Conservation (phyloP, 371 early-diverging fungal genomes). For the Batkoa obscura region DNA sequence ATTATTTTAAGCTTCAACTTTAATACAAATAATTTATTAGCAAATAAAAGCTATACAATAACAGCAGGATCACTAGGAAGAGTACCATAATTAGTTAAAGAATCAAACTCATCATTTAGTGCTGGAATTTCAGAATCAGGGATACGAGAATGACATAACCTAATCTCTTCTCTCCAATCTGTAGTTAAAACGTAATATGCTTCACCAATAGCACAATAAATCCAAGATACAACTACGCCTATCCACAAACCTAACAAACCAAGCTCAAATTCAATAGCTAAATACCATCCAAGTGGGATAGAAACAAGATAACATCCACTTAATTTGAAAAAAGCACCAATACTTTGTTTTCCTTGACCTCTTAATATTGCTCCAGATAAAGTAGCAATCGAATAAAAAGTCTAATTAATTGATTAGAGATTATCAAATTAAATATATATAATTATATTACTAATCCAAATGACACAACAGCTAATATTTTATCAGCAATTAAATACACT, state of each 20-base stretch:
- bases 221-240: neutral
- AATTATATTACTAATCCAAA: neutral
- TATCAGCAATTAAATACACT: neutral
- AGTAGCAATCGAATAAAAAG: neutral
- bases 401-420: neutral
- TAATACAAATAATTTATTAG: no score
- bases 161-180: neutral
- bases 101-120: no score
- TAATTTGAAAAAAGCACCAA: constrained; percentile 1
- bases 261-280: neutral
- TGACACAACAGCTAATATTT: neutral
- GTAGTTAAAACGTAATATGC: neutral
- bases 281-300: neutral
- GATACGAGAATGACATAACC: neutral
- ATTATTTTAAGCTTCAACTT: no score
- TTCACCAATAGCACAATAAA: neutral
- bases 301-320: neutral
- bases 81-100: no score
- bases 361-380: neutral
- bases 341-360: neutral
- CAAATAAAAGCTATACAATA: no score
- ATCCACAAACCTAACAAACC: neutral
- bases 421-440: neutral
- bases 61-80: no score
- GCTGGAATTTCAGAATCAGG: no score